These are phyloP conservation scores for Arabis alpina DNA, from an alignment of 345 rosid species.

Conservation along the genomic window DNA sequence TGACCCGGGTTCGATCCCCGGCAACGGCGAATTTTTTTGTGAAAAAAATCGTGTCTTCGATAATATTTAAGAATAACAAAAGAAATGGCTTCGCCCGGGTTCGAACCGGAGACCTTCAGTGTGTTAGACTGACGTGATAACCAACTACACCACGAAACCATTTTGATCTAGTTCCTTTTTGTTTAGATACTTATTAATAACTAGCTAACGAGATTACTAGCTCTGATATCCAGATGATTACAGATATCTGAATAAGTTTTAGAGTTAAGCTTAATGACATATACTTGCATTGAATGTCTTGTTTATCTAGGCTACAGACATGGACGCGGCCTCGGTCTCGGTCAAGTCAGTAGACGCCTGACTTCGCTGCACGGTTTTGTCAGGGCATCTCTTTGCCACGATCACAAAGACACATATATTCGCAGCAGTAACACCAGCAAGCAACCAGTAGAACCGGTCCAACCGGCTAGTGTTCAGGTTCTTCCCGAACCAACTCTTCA, in stretches of 20 bases:
- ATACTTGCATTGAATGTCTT: neutral
- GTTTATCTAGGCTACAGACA: slow-evolving; percentile 8
- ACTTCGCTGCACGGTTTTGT: slow-evolving; percentile 67
- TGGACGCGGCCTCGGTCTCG: neutral
- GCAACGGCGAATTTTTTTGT: slow-evolving; percentile 58
- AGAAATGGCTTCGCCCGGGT: slow-evolving; percentile 75
- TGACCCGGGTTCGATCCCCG: slow-evolving; percentile 98
- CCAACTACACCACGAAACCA: slow-evolving; percentile 99
- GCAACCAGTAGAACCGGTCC: slow-evolving; percentile 78
- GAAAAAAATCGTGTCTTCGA: no score
- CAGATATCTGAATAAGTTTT: neutral
- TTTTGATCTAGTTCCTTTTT: no score
- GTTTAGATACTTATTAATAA: no score
- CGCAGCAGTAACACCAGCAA: slow-evolving; percentile 51
- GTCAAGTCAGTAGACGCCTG: slow-evolving; percentile 60
- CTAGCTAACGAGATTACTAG: no score
- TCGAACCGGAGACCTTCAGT: slow-evolving; percentile 98
- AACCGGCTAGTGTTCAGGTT: slow-evolving; percentile 77
- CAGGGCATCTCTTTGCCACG: slow-evolving; percentile 66
- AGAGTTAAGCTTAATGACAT: neutral
- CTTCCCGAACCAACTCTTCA: slow-evolving; percentile 75
- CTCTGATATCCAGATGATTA: no score
- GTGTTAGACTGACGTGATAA: slow-evolving; percentile 99
- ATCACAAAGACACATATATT: slow-evolving; percentile 57
- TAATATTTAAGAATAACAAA: no score